phyloP scores from a whole-genome alignment of 1,139 yeast genomes.

The Nakaseomyces delphensis region DNA sequence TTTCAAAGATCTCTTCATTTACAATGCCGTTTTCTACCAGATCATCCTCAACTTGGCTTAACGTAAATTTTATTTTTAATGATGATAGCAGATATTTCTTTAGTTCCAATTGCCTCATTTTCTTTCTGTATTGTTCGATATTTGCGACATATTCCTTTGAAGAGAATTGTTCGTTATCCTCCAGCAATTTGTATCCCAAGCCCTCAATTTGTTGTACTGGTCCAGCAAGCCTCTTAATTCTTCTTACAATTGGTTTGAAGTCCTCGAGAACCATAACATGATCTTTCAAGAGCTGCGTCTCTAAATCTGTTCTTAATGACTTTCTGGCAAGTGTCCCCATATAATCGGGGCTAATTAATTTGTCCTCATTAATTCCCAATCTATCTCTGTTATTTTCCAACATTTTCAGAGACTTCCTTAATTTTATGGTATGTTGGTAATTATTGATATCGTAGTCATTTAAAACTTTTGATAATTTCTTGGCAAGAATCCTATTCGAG shows the following conservation, averaged over 20 bases:
- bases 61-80: conserved; percentile 56
- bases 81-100: conserved; percentile 50
- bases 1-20: conserved; percentile 52
- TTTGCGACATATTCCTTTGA: conserved; percentile 10
- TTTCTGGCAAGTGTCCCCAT: conserved; percentile 51
- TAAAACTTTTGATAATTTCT: conserved; percentile 44
- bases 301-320: conserved; percentile 58
- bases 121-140: conserved; percentile 22
- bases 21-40: conserved; percentile 39
- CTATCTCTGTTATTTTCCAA: conserved; percentile 38
- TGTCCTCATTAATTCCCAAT: conserved; percentile 31
- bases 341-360: conserved; percentile 45
- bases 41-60: conserved; percentile 66
- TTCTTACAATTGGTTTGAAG: conserved; percentile 47
- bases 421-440: conserved; percentile 36
- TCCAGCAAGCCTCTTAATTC: conserved; percentile 33
- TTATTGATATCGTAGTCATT: conserved; percentile 43
- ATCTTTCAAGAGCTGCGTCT: conserved; percentile 57
- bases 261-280: conserved; percentile 53
- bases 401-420: conserved; percentile 35
- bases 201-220: conserved; percentile 38
- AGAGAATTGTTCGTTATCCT: conserved; percentile 4
- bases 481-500: conserved; percentile 34
- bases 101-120: conserved; percentile 35
- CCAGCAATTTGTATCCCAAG: conserved; percentile 33